phyloP scores from a whole-genome alignment of 2,329 filamentous ascomycete genomes.

The Epichloe bromicola region DNA sequence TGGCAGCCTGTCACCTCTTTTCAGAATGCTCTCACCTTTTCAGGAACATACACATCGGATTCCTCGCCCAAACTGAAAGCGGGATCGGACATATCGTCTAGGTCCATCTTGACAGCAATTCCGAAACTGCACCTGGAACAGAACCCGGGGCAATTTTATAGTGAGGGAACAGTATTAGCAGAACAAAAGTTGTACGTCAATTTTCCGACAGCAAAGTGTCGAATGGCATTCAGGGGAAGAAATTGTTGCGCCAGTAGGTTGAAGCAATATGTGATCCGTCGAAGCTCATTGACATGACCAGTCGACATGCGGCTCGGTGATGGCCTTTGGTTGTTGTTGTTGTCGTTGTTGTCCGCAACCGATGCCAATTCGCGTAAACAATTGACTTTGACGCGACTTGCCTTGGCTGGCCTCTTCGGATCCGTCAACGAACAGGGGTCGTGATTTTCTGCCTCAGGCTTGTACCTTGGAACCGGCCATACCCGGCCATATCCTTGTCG shows the following conservation, averaged over 20 bases:
- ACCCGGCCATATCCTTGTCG: not conserved
- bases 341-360: conserved; percentile 2
- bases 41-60: conserved; percentile 29
- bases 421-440: not conserved
- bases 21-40: conserved; percentile 19
- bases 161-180: not conserved
- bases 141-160: not conserved
- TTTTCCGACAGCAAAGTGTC: conserved; percentile 1
- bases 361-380: conserved; percentile 15
- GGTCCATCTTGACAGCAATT: conserved; percentile 33
- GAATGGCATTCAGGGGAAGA: conserved; percentile 6
- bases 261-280: conserved; percentile 10
- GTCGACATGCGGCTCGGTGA: not conserved
- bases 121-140: not conserved
- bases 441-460: conserved; percentile 6
- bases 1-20: not conserved
- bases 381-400: conserved; percentile 5
- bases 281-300: conserved; percentile 10
- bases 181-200: not conserved
- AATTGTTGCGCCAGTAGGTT: not conserved
- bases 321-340: conserved; percentile 16
- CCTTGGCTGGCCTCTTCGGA: not conserved
- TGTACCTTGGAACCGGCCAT: no score
- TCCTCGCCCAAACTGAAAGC: conserved; percentile 26
- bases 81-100: conserved; percentile 43